phyloP scores from a whole-genome alignment of 2,329 filamentous ascomycete species.

The Plenodomus biglobosus region DNA sequence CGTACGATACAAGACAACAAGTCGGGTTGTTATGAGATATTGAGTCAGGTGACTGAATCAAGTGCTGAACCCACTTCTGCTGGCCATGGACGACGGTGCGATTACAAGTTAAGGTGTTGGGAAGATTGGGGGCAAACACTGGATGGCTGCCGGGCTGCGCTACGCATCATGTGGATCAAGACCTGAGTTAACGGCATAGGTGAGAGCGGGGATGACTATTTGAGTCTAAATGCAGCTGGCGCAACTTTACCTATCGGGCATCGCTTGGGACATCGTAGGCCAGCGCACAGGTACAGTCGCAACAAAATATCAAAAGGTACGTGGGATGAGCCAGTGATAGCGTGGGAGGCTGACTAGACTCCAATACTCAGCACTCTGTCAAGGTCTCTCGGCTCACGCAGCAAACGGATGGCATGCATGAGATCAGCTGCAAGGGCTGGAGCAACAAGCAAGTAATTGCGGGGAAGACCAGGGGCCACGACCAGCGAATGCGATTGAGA shows the following conservation, averaged over 20 bases:
- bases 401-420: constrained; percentile 41
- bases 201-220: constrained; percentile 38
- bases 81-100: constrained; percentile 29
- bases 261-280: constrained; percentile 29
- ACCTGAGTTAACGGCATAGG: constrained; percentile 23
- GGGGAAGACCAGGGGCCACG: constrained; percentile 39
- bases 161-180: constrained; percentile 34
- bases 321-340: constrained; percentile 26
- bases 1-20: constrained; percentile 10
- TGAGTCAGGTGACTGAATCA: constrained; percentile 16
- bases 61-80: constrained; percentile 19
- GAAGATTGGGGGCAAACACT: constrained; percentile 13
- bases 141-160: constrained; percentile 19
- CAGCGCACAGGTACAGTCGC: constrained; percentile 38
- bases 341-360: constrained; percentile 34
- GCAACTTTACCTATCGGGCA: constrained; percentile 27
- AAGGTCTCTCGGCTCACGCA: constrained; percentile 36
- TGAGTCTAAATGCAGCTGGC: constrained; percentile 42
- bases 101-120: constrained; percentile 18
- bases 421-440: constrained; percentile 44
- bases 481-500: constrained; percentile 12
- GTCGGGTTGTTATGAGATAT: constrained; percentile 13
- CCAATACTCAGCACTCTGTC: constrained; percentile 14
- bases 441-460: constrained; percentile 39
- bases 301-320: constrained; percentile 22